Evolutionary conservation across 1,284 basidiomycete species (phyloP).

Genomic region (Polyporus tsugae): DNA sequence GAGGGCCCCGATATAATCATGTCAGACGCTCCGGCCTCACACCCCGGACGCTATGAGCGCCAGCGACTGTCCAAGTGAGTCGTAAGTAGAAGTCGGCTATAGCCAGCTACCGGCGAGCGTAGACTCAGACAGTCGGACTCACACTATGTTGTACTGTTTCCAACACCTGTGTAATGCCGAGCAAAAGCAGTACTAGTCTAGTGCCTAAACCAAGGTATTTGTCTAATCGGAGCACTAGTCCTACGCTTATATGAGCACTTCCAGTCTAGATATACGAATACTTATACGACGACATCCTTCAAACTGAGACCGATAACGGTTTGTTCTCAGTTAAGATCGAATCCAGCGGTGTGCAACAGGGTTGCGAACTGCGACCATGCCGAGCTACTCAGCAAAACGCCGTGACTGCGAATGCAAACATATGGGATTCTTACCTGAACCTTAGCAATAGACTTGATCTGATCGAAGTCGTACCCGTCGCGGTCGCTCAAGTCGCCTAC

Average conservation of each 20-base stretch:
- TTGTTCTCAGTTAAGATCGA: slow-evolving; percentile 43
- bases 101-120: no score
- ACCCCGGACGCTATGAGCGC: no score
- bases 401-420: not conserved
- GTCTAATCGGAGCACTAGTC: not conserved
- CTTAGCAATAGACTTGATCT: slow-evolving; percentile 83
- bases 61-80: no score
- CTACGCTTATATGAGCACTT: not conserved
- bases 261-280: not conserved
- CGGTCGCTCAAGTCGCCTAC: slow-evolving; percentile 80
- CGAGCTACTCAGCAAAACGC: slow-evolving; percentile 1
- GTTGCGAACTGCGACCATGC: slow-evolving; percentile 55
- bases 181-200: no score
- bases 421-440: slow-evolving; percentile 66
- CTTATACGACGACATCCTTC: not conserved
- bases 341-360: slow-evolving; percentile 61
- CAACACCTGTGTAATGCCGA: no score
- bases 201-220: no score
- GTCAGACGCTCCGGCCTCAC: no score
- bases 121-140: no score
- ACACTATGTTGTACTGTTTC: no score
- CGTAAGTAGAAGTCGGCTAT: no score
- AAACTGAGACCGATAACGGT: not conserved
- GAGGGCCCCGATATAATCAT: no score
- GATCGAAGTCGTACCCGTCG: slow-evolving; percentile 81